phyloP scores from a whole-genome alignment of 345 rosid species.

The Salix purpurea region DNA sequence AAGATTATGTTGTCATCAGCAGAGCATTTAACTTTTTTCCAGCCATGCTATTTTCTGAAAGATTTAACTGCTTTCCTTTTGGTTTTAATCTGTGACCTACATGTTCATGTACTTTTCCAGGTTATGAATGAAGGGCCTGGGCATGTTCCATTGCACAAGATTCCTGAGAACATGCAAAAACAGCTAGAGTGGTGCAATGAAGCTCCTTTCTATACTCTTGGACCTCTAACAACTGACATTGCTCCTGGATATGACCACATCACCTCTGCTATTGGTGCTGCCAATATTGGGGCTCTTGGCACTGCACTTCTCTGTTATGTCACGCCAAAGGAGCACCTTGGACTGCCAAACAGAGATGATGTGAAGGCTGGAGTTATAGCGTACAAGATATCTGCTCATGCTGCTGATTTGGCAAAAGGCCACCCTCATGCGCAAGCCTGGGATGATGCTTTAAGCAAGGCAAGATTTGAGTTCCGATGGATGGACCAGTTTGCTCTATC shows the following conservation, averaged over 20 bases:
- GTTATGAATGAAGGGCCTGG: conserved; percentile 99
- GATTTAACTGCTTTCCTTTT: neutral
- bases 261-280: conserved; percentile 98
- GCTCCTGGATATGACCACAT: conserved; percentile 99
- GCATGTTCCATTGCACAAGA: conserved; percentile 94
- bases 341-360: conserved; percentile 95
- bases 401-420: conserved; percentile 93
- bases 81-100: neutral
- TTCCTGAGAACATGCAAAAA: conserved; percentile 97
- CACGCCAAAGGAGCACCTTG: conserved; percentile 97
- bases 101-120: conserved; percentile 29
- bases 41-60: neutral
- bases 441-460: conserved; percentile 96
- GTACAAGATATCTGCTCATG: conserved; percentile 94
- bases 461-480: conserved; percentile 96
- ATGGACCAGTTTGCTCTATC: conserved; percentile 98
- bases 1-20: neutral
- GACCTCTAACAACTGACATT: conserved; percentile 93
- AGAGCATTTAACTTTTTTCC: neutral
- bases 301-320: conserved; percentile 99
- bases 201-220: conserved; percentile 97
- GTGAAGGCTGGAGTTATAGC: conserved; percentile 98
- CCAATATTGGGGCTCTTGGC: conserved; percentile 97
- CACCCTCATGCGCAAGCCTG: conserved; percentile 96
- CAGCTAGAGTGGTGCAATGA: conserved; percentile 99